A percentile compares a stretch with the other conserved stretches of the same genome.
Evolutionary conservation across 768 basidiomycete genomes (phyloP).

Genomic region (Dictyophora rubrovolvata): DNA sequence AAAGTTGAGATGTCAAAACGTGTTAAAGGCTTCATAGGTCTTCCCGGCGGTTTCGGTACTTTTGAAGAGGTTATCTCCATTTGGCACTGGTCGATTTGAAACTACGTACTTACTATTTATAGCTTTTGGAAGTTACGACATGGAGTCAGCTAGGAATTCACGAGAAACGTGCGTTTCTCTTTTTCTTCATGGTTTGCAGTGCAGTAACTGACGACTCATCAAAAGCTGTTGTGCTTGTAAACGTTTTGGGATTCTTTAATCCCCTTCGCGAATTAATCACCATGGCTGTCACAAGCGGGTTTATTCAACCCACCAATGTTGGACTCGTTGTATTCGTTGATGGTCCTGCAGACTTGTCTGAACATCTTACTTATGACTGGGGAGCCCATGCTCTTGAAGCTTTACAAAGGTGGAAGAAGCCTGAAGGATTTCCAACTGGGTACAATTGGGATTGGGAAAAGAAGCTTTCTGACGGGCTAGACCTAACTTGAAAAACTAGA

Average conservation of each 20-base stretch:
- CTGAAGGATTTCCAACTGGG: neutral
- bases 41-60: conserved; percentile 93
- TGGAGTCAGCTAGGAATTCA: conserved; percentile 93
- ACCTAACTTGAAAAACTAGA: neutral
- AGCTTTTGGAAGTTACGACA: conserved; percentile 87
- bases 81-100: conserved; percentile 1
- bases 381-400: conserved; percentile 58
- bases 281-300: conserved; percentile 57
- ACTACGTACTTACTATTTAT: neutral
- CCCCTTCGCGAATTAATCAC: conserved; percentile 70
- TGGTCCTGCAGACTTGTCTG: conserved; percentile 41
- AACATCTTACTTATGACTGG: conserved; percentile 67
- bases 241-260: conserved; percentile 75
- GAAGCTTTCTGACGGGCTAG: neutral
- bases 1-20: conserved; percentile 86
- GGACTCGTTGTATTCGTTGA: conserved; percentile 66
- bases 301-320: conserved; percentile 57
- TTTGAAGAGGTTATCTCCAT: conserved; percentile 69
- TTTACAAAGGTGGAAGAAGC: conserved; percentile 45
- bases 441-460: conserved; percentile 13
- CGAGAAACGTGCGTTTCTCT: conserved; percentile 52
- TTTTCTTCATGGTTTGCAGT: neutral
- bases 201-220: neutral
- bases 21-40: conserved; percentile 69
- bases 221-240: conserved; percentile 75